These are phyloP conservation scores for Xerocomellus dryophilus DNA, from an alignment of 768 basidiomycete genomes.

Conservation along the genomic window DNA sequence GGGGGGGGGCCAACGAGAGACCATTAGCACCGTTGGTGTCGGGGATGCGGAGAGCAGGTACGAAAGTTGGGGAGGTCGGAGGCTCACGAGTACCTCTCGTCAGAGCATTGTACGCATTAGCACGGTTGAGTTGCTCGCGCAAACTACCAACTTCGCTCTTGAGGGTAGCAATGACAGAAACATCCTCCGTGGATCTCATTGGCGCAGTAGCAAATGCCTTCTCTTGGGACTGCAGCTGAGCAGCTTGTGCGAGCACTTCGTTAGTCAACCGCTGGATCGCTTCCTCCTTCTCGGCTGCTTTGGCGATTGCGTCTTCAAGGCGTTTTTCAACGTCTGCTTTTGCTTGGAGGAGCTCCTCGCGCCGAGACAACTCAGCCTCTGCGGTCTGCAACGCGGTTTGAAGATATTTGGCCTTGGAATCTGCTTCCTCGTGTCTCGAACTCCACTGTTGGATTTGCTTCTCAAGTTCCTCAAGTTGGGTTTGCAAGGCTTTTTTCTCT, in stretches of 20 bases:
- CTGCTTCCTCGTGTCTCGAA: slow-evolving; percentile 83
- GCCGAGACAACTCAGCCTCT: slow-evolving; percentile 67
- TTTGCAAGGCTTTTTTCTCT: slow-evolving; percentile 85
- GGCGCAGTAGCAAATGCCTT: slow-evolving; percentile 64
- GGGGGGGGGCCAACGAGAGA: slow-evolving; percentile 36
- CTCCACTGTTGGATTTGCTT: slow-evolving; percentile 84
- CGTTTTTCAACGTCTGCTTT: slow-evolving; percentile 80
- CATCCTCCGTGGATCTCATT: slow-evolving; percentile 73
- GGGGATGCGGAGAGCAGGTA: slow-evolving; percentile 65
- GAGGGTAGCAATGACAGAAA: slow-evolving; percentile 79
- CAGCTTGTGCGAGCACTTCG: slow-evolving; percentile 69
- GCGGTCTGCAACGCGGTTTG: slow-evolving; percentile 66
- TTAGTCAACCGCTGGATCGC: slow-evolving; percentile 77
- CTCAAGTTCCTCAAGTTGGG: slow-evolving; percentile 74
- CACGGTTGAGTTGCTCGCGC: slow-evolving; percentile 92
- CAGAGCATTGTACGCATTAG: slow-evolving; percentile 87
- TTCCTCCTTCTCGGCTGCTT: slow-evolving; percentile 79
- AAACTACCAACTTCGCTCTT: slow-evolving; percentile 90
- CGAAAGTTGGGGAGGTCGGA: slow-evolving; percentile 82
- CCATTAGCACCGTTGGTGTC: slow-evolving; percentile 46
- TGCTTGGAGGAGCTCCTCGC: slow-evolving; percentile 67
- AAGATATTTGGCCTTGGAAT: slow-evolving; percentile 67
- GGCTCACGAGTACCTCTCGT: slow-evolving; percentile 74
- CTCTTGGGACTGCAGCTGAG: slow-evolving; percentile 75
- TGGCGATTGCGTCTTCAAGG: slow-evolving; percentile 72